Conservation (phyloP, 2,329 filamentous ascomycete genomes). For the Tetracladium maxilliforme region DNA sequence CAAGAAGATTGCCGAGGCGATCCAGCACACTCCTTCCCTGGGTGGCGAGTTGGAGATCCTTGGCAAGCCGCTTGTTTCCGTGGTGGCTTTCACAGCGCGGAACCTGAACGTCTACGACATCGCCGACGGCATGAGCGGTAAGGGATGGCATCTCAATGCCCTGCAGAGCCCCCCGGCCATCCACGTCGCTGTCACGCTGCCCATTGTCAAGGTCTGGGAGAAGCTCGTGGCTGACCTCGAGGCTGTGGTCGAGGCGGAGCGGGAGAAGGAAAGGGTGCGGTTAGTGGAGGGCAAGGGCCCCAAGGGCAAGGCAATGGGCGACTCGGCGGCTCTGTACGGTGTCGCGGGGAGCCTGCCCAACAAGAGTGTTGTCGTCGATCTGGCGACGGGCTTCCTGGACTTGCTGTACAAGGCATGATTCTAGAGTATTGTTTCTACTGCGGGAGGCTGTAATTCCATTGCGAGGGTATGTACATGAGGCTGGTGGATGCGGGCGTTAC, state of each 20-base stretch:
- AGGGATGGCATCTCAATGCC: conserved; percentile 93
- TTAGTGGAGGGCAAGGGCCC: conserved; percentile 52
- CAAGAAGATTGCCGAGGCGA: conserved; percentile 65
- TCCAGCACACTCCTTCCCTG: conserved; percentile 55
- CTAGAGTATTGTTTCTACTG: no score
- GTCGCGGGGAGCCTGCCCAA: conserved; percentile 91
- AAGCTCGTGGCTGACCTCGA: conserved; percentile 61
- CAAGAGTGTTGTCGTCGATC: conserved; percentile 82
- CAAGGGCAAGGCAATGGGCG: conserved; percentile 55
- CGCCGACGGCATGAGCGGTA: conserved; percentile 69
- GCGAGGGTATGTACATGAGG: no score
- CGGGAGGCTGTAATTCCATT: no score
- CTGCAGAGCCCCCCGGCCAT: conserved; percentile 85
- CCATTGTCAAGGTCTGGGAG: conserved; percentile 70
- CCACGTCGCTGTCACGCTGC: conserved; percentile 85
- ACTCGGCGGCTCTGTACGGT: conserved; percentile 82
- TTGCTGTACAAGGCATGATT: conserved; percentile 73
- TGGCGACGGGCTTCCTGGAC: conserved; percentile 85
- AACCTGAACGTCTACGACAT: conserved; percentile 90
- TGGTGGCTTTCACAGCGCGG: conserved; percentile 74
- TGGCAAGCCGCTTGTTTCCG: conserved; percentile 75
- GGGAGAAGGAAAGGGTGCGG: conserved; percentile 65
- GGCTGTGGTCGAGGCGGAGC: conserved; percentile 52
- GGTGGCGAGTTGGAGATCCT: conserved; percentile 63
- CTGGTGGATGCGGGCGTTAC: no score